Evolutionary conservation across 2,329 filamentous ascomycete genomes (phyloP).

Genomic region (Botrytis medusae): DNA sequence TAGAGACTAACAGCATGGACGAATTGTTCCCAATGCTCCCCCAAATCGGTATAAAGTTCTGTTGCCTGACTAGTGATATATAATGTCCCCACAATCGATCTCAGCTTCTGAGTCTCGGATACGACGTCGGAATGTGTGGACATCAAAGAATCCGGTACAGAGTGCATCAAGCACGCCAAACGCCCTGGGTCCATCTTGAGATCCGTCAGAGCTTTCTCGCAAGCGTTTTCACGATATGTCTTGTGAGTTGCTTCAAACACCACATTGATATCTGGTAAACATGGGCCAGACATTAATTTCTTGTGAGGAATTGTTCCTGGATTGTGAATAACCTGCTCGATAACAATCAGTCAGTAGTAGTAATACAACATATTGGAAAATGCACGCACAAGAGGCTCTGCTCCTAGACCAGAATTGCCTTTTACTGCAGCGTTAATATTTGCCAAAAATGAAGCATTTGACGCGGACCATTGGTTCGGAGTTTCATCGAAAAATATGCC

Average conservation of each 20-base stretch:
- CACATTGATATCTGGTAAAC: slow-evolving; percentile 25
- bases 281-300: slow-evolving; percentile 19
- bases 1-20: slow-evolving; percentile 12
- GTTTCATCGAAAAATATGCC: slow-evolving; percentile 31
- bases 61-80: slow-evolving; percentile 18
- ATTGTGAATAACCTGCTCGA: slow-evolving; percentile 26
- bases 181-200: slow-evolving; percentile 16
- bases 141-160: slow-evolving; percentile 18
- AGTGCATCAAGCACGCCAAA: slow-evolving; percentile 22
- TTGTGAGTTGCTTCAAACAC: slow-evolving; percentile 21
- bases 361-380: background rate
- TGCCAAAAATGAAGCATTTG: slow-evolving; percentile 21
- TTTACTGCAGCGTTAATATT: slow-evolving; percentile 22
- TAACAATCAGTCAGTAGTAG: background rate
- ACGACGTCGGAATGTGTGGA: slow-evolving; percentile 5
- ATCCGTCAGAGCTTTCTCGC: slow-evolving; percentile 15
- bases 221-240: slow-evolving; percentile 13
- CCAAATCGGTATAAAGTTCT: slow-evolving; percentile 17
- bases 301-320: slow-evolving; percentile 25
- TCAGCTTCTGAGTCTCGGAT: slow-evolving; percentile 15
- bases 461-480: slow-evolving; percentile 23
- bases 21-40: slow-evolving; percentile 20
- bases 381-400: slow-evolving; percentile 23
- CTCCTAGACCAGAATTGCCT: slow-evolving; percentile 14
- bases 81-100: background rate